phyloP scores from a whole-genome alignment of 768 basidiomycete genomes.

The Auricularia heimuer region DNA sequence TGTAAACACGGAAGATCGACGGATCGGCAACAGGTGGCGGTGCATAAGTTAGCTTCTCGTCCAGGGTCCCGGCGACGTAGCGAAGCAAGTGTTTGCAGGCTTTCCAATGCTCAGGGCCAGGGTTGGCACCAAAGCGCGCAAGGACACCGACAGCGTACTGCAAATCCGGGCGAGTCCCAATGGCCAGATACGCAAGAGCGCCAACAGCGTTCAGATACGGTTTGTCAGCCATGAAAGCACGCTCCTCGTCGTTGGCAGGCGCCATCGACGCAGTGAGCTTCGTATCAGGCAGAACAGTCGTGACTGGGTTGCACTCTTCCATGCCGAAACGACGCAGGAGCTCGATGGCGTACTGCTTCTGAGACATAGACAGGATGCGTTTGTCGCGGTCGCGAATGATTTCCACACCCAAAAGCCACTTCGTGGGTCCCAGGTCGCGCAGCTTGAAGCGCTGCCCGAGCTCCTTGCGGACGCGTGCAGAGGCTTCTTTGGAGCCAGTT shows the following conservation, averaged over 20 bases:
- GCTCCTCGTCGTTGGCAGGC: slow-evolving; percentile 7
- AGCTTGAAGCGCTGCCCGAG: slow-evolving; percentile 21
- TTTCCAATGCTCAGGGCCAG: no score
- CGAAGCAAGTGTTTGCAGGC: no score
- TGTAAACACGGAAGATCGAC: no score
- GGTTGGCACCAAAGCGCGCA: neutral
- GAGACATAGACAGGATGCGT: neutral
- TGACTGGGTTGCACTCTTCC: neutral
- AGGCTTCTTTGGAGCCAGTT: neutral
- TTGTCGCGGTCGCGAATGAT: slow-evolving; percentile 1
- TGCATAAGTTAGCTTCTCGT: no score
- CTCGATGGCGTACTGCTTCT: neutral
- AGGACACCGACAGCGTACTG: slow-evolving; percentile 22
- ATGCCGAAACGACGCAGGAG: neutral
- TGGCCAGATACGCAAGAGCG: slow-evolving; percentile 21
- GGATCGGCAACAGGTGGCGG: no score
- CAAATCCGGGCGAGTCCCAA: slow-evolving; percentile 28
- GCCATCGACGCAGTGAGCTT: slow-evolving; percentile 5
- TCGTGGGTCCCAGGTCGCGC: slow-evolving; percentile 9
- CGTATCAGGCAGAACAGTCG: neutral
- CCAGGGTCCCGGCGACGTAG: no score
- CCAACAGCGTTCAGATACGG: slow-evolving; percentile 24
- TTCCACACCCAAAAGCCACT: slow-evolving; percentile 1
- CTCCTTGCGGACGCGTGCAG: slow-evolving; percentile 13
- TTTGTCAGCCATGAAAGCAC: slow-evolving; percentile 12